Conservation (phyloP, 805 yeast genomes). For the Candida morakotiae region DNA sequence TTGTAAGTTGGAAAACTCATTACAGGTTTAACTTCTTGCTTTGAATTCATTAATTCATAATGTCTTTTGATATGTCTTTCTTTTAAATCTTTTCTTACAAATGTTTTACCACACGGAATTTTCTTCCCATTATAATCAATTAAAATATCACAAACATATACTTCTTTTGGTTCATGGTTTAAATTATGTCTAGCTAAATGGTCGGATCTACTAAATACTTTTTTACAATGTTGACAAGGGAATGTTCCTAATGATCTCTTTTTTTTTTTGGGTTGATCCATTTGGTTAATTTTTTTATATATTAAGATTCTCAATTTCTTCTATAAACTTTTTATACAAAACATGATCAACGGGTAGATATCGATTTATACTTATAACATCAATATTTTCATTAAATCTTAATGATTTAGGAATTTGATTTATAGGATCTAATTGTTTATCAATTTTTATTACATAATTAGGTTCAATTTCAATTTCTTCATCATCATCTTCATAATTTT, state of each 20-base stretch:
- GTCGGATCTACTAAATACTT: conserved; percentile 57
- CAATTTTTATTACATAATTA: not conserved
- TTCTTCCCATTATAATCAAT: conserved; percentile 33
- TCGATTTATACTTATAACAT: conserved; percentile 5
- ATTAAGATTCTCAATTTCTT: not conserved
- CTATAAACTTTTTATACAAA: conserved; percentile 3
- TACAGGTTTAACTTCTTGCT: not conserved
- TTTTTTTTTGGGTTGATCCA: conserved; percentile 13
- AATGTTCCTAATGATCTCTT: conserved; percentile 27
- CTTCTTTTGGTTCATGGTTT: conserved; percentile 52
- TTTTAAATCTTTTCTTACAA: conserved; percentile 58
- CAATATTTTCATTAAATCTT: conserved; percentile 8
- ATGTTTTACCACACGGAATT: conserved; percentile 52
- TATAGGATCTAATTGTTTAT: not conserved
- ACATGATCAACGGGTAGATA: conserved; percentile 8
- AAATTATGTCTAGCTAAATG: conserved; percentile 62
- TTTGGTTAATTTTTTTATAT: not conserved
- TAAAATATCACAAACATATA: conserved; percentile 52
- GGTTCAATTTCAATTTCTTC: not conserved
- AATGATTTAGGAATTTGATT: conserved; percentile 3
- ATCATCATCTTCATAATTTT: conserved; percentile 6
- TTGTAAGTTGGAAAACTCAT: not conserved
- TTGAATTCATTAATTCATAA: conserved; percentile 9
- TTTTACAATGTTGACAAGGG: conserved; percentile 45
- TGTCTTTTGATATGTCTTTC: conserved; percentile 37